Conservation (phyloP, 768 basidiomycete genomes). For the Lactifluus volemus region DNA sequence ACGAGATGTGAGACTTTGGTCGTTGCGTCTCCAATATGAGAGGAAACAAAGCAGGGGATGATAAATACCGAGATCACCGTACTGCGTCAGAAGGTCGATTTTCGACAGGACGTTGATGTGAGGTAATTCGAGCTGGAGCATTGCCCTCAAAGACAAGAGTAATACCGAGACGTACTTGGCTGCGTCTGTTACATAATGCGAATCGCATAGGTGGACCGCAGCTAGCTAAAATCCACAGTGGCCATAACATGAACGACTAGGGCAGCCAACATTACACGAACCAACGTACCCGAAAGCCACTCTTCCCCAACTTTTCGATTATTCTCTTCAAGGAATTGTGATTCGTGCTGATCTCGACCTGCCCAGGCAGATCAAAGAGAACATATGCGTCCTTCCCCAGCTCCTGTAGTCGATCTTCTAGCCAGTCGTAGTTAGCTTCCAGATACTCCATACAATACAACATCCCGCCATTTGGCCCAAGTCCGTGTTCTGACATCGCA, state of each 20-base stretch:
- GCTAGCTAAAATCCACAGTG: slow-evolving; percentile 7
- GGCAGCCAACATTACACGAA: not conserved
- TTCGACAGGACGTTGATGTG: slow-evolving; percentile 97
- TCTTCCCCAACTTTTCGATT: slow-evolving; percentile 59
- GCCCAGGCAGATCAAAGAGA: slow-evolving; percentile 92
- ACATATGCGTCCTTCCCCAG: slow-evolving; percentile 74
- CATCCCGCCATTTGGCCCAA: slow-evolving; percentile 96
- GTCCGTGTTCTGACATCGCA: slow-evolving; percentile 72
- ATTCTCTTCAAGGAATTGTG: slow-evolving; percentile 77
- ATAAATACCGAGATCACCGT: slow-evolving; percentile 76
- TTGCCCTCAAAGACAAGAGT: slow-evolving; percentile 85
- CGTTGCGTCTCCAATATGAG: not conserved
- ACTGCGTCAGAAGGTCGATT: slow-evolving; percentile 81
- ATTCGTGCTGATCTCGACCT: slow-evolving; percentile 96
- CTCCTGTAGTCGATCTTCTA: slow-evolving; percentile 57
- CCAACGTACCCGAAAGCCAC: slow-evolving; percentile 71
- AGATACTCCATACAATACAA: slow-evolving; percentile 71
- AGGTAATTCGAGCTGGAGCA: slow-evolving; percentile 98
- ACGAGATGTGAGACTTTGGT: not conserved
- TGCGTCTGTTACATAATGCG: slow-evolving; percentile 94
- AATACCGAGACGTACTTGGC: slow-evolving; percentile 91
- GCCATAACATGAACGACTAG: not conserved
- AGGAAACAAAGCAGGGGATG: not conserved
- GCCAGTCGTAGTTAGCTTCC: slow-evolving; percentile 89
- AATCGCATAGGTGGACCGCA: slow-evolving; percentile 89